These are phyloP conservation scores for Aspergillus quadricinctus DNA, from an alignment of 2,329 filamentous ascomycete genomes.

Conservation along the genomic window DNA sequence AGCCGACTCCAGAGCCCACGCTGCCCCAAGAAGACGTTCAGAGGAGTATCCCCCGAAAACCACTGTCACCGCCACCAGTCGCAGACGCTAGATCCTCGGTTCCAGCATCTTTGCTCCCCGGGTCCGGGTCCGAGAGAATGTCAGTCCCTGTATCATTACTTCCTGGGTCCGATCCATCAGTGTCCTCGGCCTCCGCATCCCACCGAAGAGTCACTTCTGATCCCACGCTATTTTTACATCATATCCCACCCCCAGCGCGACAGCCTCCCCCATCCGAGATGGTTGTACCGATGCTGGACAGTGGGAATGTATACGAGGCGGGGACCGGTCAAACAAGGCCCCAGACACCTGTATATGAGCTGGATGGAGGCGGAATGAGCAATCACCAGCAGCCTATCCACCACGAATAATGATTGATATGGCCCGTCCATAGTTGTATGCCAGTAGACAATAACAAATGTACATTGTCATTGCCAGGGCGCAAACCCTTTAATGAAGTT, in stretches of 20 bases:
- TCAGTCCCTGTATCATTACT: background rate
- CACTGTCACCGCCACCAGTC: slow-evolving; percentile 6
- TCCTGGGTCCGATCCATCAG: background rate
- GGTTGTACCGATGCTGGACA: slow-evolving; percentile 21
- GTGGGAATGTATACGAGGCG: slow-evolving; percentile 19
- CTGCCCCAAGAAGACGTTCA: background rate
- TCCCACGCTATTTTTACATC: slow-evolving; percentile 9
- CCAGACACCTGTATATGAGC: slow-evolving; percentile 10
- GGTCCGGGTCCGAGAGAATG: slow-evolving; percentile 1
- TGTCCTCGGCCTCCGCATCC: background rate
- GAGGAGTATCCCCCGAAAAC: slow-evolving; percentile 11
- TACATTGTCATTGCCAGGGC: too few species aligned
- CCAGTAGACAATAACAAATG: background rate
- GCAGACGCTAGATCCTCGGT: background rate
- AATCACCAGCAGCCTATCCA: slow-evolving; percentile 17
- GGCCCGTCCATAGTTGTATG: background rate
- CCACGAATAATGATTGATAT: slow-evolving; percentile 2
- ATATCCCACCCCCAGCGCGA: background rate
- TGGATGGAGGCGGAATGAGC: slow-evolving; percentile 17
- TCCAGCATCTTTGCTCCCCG: slow-evolving; percentile 1
- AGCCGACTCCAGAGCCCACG: background rate
- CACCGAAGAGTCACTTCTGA: background rate
- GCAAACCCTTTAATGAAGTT: too few species aligned
- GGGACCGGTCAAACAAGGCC: slow-evolving; percentile 3
- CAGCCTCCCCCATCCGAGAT: slow-evolving; percentile 8